Conservation (phyloP, 257 asterid species). For the Solanum etuberosum region DNA sequence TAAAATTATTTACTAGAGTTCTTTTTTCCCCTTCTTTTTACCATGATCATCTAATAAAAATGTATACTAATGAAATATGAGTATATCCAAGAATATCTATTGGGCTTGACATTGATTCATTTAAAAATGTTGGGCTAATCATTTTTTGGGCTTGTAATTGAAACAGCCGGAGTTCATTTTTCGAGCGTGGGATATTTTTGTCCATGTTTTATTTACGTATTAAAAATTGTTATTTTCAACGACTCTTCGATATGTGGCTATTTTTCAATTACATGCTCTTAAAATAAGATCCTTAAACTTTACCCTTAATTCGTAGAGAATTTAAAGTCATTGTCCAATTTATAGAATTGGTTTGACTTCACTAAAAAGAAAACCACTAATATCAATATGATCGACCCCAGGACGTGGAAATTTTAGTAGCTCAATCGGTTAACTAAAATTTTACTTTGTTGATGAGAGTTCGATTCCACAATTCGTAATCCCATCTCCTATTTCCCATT, state of each 20-base stretch:
- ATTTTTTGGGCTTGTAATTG: neutral
- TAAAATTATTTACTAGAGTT: neutral
- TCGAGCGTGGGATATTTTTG: neutral
- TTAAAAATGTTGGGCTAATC: neutral
- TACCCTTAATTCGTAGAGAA: neutral
- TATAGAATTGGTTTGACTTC: neutral
- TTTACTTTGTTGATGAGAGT: neutral
- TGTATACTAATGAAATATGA: neutral
- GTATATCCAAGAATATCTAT: neutral
- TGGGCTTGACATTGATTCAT: neutral
- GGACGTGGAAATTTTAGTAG: neutral
- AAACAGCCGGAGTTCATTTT: neutral
- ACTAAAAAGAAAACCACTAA: neutral
- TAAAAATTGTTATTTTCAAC: no score
- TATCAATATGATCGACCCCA: neutral
- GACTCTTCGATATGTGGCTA: no score
- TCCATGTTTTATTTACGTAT: neutral
- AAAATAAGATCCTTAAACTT: neutral
- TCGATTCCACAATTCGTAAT: no score
- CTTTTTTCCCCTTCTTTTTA: no score
- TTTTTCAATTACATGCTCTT: neutral
- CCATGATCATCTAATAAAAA: neutral
- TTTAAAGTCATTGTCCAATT: neutral
- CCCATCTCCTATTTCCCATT: neutral
- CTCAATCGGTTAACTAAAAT: neutral